phyloP scores from a whole-genome alignment of 169 alveolate genomes.

The Eimeria sp. region DNA sequence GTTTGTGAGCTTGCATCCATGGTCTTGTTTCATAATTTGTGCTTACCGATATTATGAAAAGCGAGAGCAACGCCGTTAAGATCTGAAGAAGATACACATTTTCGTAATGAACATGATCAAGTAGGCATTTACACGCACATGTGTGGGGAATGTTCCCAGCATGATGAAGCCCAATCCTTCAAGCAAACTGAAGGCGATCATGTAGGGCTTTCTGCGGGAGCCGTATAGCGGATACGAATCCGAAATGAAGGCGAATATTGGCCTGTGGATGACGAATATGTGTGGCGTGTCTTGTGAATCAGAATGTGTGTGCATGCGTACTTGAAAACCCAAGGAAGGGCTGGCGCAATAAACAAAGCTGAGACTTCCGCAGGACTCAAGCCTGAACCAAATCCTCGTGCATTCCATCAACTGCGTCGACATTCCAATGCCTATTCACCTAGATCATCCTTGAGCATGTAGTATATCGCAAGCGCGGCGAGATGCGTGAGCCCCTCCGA shows the following conservation, averaged over 20 bases:
- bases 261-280: slow-evolving; percentile 71
- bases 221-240: slow-evolving; percentile 90
- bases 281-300: neutral
- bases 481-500: slow-evolving; percentile 95
- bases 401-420: neutral
- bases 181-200: slow-evolving; percentile 89
- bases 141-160: slow-evolving; percentile 87
- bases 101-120: neutral
- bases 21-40: neutral
- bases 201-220: slow-evolving; percentile 92
- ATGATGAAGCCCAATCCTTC: slow-evolving; percentile 90
- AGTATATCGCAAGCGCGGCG: slow-evolving; percentile 93
- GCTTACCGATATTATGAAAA: slow-evolving; percentile 86
- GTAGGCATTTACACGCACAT: slow-evolving; percentile 83
- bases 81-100: slow-evolving; percentile 83
- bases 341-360: slow-evolving; percentile 91
- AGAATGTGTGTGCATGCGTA: slow-evolving; percentile 44
- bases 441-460: slow-evolving; percentile 93
- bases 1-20: neutral
- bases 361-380: slow-evolving; percentile 87
- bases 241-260: slow-evolving; percentile 89
- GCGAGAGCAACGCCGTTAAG: slow-evolving; percentile 82
- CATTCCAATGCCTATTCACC: slow-evolving; percentile 15
- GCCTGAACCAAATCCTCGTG: slow-evolving; percentile 69
- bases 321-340: slow-evolving; percentile 93